Percentiles rank a stretch among this genome's conserved stretches.
Conservation (phyloP, 495 filamentous ascomycete genomes). For the Neurospora sp. region DNA sequence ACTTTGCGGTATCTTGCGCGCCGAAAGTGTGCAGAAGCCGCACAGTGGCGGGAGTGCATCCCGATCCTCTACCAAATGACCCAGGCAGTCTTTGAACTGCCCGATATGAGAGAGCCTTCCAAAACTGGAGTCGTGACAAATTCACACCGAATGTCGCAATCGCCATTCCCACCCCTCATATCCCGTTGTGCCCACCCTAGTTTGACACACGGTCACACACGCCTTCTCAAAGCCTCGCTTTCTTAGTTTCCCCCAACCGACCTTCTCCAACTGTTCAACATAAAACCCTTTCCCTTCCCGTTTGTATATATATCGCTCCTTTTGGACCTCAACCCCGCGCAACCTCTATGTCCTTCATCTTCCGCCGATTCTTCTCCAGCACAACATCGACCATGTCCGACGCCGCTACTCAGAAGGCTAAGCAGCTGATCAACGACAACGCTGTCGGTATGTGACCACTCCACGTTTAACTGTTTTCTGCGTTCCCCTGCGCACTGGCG, state of each 20-base stretch:
- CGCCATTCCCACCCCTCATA: neutral
- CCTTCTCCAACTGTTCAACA: neutral
- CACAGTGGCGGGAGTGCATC: neutral
- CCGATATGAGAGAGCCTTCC: neutral
- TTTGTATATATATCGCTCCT: neutral
- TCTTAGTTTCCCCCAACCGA: neutral
- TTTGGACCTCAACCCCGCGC: slow-evolving; percentile 7
- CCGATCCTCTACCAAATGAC: neutral
- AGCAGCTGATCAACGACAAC: slow-evolving; percentile 84
- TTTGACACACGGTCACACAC: neutral
- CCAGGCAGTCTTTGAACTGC: neutral
- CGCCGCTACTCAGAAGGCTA: slow-evolving; percentile 75
- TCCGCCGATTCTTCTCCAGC: slow-evolving; percentile 61
- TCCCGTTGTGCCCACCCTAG: neutral
- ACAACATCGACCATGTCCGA: slow-evolving; percentile 60
- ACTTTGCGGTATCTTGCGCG: neutral
- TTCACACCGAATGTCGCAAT: neutral
- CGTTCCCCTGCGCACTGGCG: neutral
- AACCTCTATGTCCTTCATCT: slow-evolving; percentile 65
- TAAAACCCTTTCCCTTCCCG: slow-evolving; percentile 6
- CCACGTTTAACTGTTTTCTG: neutral
- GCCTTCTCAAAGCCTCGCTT: neutral
- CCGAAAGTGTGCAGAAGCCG: neutral
- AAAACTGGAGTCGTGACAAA: neutral
- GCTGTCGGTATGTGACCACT: slow-evolving; percentile 57